Conservation (phyloP, 78 protist species). For the Trichosphaerium sp. region DNA sequence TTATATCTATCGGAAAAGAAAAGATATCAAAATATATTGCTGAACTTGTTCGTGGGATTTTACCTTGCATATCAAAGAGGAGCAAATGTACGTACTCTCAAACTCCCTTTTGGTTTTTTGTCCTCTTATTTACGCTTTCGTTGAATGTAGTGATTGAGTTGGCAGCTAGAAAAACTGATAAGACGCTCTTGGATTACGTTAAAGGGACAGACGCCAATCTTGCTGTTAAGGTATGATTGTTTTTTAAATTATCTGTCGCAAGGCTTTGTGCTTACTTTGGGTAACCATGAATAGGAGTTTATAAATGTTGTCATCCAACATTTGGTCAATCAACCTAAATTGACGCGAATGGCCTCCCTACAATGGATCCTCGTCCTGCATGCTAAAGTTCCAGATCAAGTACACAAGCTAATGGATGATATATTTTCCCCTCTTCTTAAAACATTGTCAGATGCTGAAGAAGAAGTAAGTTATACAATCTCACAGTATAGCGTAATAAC, state of each 20-base stretch:
- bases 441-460: constrained; percentile 29
- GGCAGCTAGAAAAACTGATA: no score
- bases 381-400: constrained; percentile 11
- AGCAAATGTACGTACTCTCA: no score
- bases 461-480: background rate
- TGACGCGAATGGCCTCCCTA: constrained; percentile 35
- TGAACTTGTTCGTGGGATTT: constrained; percentile 34
- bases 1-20: constrained; percentile 38
- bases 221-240: no score
- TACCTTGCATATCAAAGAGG: constrained; percentile 31
- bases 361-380: constrained; percentile 58
- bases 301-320: constrained; percentile 7
- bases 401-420: constrained; percentile 13
- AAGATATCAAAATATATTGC: constrained; percentile 36
- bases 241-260: no score
- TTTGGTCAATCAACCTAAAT: constrained; percentile 16
- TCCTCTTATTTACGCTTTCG: no score
- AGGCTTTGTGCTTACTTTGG: no score
- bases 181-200: no score
- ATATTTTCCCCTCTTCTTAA: constrained; percentile 38
- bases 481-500: no score
- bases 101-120: no score
- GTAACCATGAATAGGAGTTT: constrained; percentile 20
- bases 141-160: no score
- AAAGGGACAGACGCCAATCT: no score